Conservation (phyloP, 2,329 filamentous ascomycete species). For the Cytospora chrysosperma region DNA sequence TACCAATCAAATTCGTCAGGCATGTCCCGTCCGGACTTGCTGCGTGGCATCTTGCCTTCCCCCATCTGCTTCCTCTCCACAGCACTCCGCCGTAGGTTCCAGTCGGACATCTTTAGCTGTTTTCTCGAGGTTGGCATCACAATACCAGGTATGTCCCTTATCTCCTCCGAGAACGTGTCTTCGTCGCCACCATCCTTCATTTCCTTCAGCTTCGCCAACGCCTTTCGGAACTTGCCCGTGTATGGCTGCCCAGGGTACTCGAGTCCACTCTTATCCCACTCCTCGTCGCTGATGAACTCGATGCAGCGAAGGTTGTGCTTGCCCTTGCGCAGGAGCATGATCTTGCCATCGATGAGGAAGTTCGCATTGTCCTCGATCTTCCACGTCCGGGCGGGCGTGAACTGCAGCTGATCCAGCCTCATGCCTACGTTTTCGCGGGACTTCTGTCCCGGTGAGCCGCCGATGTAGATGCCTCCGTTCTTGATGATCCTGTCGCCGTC, state of each 20-base stretch:
- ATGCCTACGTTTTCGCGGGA: slow-evolving; percentile 35
- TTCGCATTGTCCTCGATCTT: slow-evolving; percentile 55
- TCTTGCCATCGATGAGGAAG: slow-evolving; percentile 58
- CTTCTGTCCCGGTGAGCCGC: slow-evolving; percentile 42
- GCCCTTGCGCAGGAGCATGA: slow-evolving; percentile 61
- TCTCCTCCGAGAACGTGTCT: slow-evolving; percentile 30
- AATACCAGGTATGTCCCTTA: not conserved
- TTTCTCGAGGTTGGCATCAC: slow-evolving; percentile 9
- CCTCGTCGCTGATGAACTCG: slow-evolving; percentile 57
- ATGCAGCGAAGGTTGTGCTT: slow-evolving; percentile 64
- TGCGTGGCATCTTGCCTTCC: not conserved
- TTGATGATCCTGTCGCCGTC: slow-evolving; percentile 60
- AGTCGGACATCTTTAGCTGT: slow-evolving; percentile 14
- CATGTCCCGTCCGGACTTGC: not conserved
- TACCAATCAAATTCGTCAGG: slow-evolving; percentile 1
- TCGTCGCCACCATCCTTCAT: slow-evolving; percentile 28
- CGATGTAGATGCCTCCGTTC: slow-evolving; percentile 60
- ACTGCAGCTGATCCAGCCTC: slow-evolving; percentile 53
- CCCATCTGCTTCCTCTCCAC: slow-evolving; percentile 4
- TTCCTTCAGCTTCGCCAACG: slow-evolving; percentile 39
- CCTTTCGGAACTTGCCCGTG: slow-evolving; percentile 47
- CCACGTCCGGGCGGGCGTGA: slow-evolving; percentile 61
- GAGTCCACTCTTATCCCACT: slow-evolving; percentile 48
- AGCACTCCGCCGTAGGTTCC: not conserved
- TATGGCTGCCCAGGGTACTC: slow-evolving; percentile 54